Base-by-base conservation (phyloP, 192 early-diverging fungal species). In the Entomortierella lignicola region DNA sequence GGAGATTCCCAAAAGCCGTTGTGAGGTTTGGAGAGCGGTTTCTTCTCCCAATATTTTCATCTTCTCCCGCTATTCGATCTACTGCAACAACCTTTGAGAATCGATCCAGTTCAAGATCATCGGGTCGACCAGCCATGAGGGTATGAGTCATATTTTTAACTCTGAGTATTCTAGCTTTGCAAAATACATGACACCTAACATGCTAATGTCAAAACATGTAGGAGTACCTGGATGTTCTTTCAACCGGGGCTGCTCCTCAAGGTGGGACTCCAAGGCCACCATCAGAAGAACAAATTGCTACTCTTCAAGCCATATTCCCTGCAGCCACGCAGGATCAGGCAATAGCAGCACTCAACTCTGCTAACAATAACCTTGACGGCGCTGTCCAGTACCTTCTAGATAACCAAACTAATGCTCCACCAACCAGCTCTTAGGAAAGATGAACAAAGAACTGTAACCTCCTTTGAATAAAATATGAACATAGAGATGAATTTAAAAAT, bases 291-390 rank as follows among this genome's bases (percentile, higher is more conserved):
- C 74, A 87, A n/a, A 75, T 87, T 27, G 71, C 82, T 10, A 73
- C 82, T 7, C 61, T 91, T 34, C 77, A 80, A 52, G 69, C 81
- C 12, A 91, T 91, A 75, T 91, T 91, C 71, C 85, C 89, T 1
- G 77, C 83, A 15, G 75, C 80, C 20, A 83, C 85, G 18, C 83
- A 83, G 27, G 83, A 86, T 27, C 63, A 80, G 32, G 86, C 88
- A 0, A 83, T 77, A 12, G 72, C 66, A 10, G 89, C 88, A 25
- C 63, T 91, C 26, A 64, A 79, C 13, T 67, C 81, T n/a, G 80
- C 89, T n/a, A 77, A 87, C 39, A 91, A 89, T 55, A 85, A 91
- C 54, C 55, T 89, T 21, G 86, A 87, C 51, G 83, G 85, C 41
- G 89, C 89, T 6, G 88, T 84, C 25, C 84, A 89, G 66, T 72